Evolutionary conservation across 2,329 filamentous ascomycete genomes (phyloP), one percentile per base, ranked within the genome.

Genomic region (Epichloe brachyelytri): DNA sequence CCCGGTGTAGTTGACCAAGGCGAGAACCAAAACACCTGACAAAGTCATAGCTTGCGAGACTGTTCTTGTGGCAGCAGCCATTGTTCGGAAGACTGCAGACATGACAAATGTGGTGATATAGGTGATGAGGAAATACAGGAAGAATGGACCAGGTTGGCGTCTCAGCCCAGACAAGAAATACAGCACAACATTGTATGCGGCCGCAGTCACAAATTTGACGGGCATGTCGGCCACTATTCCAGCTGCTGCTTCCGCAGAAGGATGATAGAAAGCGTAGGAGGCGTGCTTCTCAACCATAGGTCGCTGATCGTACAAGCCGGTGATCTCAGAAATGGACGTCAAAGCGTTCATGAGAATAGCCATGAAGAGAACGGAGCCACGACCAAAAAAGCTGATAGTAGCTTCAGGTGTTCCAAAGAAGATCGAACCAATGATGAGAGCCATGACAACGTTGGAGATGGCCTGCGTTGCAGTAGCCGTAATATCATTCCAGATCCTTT

Each of bases 31-130:
- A 0, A 81, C 65, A 20, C 75, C 75, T 0, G 76, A 69, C 2
- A 75, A 60, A 0, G 71, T 69, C 70, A 81, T 73, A 2, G 78
- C 77, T 54, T 80, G 76, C 0, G 78, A 75, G 0, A 82, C 69
- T 0, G 85, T 86, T 49, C 79, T 76, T 1, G 86, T 88, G 1
- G 84, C 65, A 0, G 85, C 80, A 0, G 80, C 86, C 59, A 91
- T 80, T 0, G 81, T 85, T 26, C 86, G 75, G 71, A 91, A 91
- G 40, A 88, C 71, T 65, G 83, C 86, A 38, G 78, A 83, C 83
- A 90, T 89, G 56, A 81, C 76, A 57, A 91, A 73, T 0, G 80
- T 87, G 1, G 77, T 73, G 15, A 80, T 66, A 62, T 85, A 86
- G 0, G 78, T 82, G 57, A 89, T 75, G 17, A 93, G 68, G 55